These are phyloP conservation scores for Monosporascus ibericus DNA, from an alignment of 2,329 filamentous ascomycete species.

Conservation along the genomic window DNA sequence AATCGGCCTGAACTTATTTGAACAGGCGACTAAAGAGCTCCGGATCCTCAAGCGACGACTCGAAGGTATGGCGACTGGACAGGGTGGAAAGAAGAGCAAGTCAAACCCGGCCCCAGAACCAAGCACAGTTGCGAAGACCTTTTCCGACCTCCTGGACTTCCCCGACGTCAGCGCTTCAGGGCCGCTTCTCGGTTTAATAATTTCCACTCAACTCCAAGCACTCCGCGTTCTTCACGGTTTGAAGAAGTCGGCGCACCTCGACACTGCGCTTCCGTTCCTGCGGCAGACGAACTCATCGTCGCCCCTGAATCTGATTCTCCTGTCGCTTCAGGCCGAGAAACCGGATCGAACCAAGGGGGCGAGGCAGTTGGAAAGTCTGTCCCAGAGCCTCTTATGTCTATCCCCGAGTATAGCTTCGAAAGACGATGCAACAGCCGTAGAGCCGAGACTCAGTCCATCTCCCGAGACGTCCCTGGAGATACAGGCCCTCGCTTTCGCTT, in stretches of 20 bases:
- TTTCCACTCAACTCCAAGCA: conserved; percentile 58
- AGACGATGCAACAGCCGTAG: conserved; percentile 51
- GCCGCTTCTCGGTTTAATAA: conserved; percentile 47
- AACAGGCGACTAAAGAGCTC: conserved; percentile 65
- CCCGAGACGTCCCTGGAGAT: conserved; percentile 55
- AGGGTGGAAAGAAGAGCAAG: conserved; percentile 25
- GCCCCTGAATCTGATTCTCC: conserved; percentile 50
- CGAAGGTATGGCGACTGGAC: conserved; percentile 31
- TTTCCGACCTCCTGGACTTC: conserved; percentile 60
- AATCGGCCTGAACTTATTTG: conserved; percentile 56
- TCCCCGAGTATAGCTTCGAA: conserved; percentile 61
- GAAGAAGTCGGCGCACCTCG: conserved; percentile 54
- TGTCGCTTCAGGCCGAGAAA: conserved; percentile 34
- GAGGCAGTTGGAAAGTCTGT: conserved; percentile 60
- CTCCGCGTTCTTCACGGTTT: conserved; percentile 56
- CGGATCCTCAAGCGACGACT: conserved; percentile 58
- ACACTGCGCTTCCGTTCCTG: conserved; percentile 51
- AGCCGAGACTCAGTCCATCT: conserved; percentile 47
- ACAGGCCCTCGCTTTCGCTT: conserved; percentile 56
- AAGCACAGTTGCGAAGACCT: conserved; percentile 33
- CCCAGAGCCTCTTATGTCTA: conserved; percentile 58
- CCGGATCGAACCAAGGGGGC: conserved; percentile 51
- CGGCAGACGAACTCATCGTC: conserved; percentile 47
- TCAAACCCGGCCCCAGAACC: conserved; percentile 24
- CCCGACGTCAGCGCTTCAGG: conserved; percentile 35